A percentile compares a stretch with the other conserved stretches of the same genome.
These are phyloP conservation scores for Goffeauzyma gilvescens DNA, from an alignment of 768 basidiomycete species.

Conservation along the genomic window DNA sequence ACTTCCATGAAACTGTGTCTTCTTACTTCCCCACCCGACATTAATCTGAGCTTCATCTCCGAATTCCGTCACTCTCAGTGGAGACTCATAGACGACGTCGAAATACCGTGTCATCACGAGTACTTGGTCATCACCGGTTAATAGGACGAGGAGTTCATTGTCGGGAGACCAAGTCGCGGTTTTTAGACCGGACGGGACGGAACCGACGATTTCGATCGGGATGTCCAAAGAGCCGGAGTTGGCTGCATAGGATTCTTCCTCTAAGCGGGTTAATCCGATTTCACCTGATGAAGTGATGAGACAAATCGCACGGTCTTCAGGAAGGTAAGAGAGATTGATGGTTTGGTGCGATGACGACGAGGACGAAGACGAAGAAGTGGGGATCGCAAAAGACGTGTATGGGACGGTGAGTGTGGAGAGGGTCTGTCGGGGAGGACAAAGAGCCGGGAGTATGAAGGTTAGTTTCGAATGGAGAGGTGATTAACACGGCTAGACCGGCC, in stretches of 20 bases:
- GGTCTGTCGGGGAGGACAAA: too few relatives aligned
- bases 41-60: slow-evolving; percentile 86
- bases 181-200: slow-evolving; percentile 62
- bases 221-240: neutral
- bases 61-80: slow-evolving; percentile 53
- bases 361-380: neutral
- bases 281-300: slow-evolving; percentile 61
- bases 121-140: slow-evolving; percentile 55
- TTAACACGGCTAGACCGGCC: too few relatives aligned
- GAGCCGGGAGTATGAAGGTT: too few relatives aligned
- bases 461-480: too few relatives aligned
- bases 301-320: slow-evolving; percentile 50
- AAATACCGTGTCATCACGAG: slow-evolving; percentile 76
- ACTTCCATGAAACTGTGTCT: slow-evolving; percentile 94
- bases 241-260: slow-evolving; percentile 11
- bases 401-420: too few relatives aligned
- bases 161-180: slow-evolving; percentile 84
- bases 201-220: slow-evolving; percentile 64
- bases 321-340: slow-evolving; percentile 45
- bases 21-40: slow-evolving; percentile 92
- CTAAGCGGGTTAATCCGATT: slow-evolving; percentile 48
- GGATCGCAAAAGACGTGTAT: too few relatives aligned
- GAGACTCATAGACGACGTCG: slow-evolving; percentile 64
- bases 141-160: slow-evolving; percentile 60
- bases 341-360: neutral